Conservation (phyloP, 2,329 filamentous ascomycete species). For the Stenocarpella maydis region DNA sequence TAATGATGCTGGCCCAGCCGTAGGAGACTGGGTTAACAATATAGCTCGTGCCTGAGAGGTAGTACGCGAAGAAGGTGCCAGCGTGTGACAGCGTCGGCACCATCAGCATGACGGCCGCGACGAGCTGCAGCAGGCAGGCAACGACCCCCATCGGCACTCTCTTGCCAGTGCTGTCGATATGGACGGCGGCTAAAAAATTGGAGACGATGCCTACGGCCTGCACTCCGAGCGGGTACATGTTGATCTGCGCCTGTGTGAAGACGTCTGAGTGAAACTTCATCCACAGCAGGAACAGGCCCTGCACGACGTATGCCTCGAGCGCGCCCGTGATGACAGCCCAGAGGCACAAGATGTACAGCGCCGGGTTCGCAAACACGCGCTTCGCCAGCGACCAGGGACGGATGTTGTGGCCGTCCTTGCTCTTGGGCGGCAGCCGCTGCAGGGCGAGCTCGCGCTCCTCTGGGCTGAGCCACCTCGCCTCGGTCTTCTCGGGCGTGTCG, state of each 20-base stretch:
- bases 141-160: conserved; percentile 47
- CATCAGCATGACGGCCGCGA: conserved; percentile 45
- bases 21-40: conserved; percentile 50
- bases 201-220: conserved; percentile 49
- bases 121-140: conserved; percentile 44
- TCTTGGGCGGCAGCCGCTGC: conserved; percentile 43
- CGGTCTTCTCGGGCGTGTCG: conserved; percentile 51
- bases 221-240: conserved; percentile 48
- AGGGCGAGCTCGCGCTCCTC: conserved; percentile 41
- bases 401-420: conserved; percentile 46
- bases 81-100: conserved; percentile 43
- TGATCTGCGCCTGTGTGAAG: conserved; percentile 43
- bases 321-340: conserved; percentile 49
- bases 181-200: conserved; percentile 46
- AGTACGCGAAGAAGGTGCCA: conserved; percentile 48
- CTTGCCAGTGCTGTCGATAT: conserved; percentile 46
- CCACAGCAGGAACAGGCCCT: conserved; percentile 41
- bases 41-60: conserved; percentile 49
- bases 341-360: conserved; percentile 48
- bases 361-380: conserved; percentile 41
- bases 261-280: conserved; percentile 37
- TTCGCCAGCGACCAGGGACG: conserved; percentile 41
- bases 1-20: conserved; percentile 50
- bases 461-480: conserved; percentile 49
- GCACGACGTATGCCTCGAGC: conserved; percentile 44